Evolutionary conservation across 2,329 filamentous ascomycete genomes (phyloP).

Genomic region (Trichoderma semiorbis): DNA sequence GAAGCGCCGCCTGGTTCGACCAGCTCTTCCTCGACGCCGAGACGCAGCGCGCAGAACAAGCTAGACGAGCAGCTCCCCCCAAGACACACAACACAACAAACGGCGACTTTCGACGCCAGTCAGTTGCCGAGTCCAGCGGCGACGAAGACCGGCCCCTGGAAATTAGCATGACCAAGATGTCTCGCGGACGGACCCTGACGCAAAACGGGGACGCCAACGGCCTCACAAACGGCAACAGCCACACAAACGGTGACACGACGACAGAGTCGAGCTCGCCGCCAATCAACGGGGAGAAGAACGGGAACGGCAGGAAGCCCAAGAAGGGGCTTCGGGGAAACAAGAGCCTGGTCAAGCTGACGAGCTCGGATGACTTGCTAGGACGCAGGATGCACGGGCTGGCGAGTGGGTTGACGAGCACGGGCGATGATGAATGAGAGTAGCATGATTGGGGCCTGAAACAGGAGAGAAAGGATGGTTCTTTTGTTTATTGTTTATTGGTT

Average conservation of each 20-base stretch:
- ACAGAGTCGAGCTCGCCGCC: constrained; percentile 11
- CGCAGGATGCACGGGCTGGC: constrained; percentile 58
- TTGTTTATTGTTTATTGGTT: not conserved
- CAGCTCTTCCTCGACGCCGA: constrained; percentile 64
- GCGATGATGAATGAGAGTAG: constrained; percentile 37
- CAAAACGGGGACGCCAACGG: constrained; percentile 25
- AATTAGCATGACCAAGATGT: constrained; percentile 62
- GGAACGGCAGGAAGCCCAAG: constrained; percentile 26
- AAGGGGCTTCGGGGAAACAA: constrained; percentile 40
- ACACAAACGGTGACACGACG: constrained; percentile 1
- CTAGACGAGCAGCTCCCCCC: constrained; percentile 16
- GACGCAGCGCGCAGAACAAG: constrained; percentile 31
- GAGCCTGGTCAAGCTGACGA: constrained; percentile 52
- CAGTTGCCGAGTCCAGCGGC: constrained; percentile 59
- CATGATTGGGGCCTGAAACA: not conserved
- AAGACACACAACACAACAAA: not conserved
- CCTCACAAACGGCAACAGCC: constrained; percentile 15
- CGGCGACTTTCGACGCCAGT: constrained; percentile 26
- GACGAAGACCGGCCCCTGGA: constrained; percentile 81
- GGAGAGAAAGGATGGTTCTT: not conserved
- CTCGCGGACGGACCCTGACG: constrained; percentile 33
- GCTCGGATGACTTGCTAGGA: constrained; percentile 55
- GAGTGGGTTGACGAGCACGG: constrained; percentile 49
- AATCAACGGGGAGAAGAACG: constrained; percentile 17
- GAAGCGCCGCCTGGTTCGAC: constrained; percentile 76